phyloP scores from a whole-genome alignment of 164 flowering plant genomes.

The Echeveria elegans region DNA sequence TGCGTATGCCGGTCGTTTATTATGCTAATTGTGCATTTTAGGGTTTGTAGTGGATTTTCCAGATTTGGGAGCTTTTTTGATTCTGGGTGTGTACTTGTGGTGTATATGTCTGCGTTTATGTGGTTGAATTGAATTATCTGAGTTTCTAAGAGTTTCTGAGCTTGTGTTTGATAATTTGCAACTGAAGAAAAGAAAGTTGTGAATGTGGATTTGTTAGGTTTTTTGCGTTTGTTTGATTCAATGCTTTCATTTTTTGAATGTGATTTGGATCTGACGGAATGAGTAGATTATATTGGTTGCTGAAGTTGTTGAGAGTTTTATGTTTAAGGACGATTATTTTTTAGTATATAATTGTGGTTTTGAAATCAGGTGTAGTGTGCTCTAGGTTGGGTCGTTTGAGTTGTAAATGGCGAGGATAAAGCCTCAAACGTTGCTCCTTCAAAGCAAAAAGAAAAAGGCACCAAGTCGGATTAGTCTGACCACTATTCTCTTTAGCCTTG shows the following conservation, averaged over 20 bases:
- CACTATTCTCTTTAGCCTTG: constrained; percentile 43
- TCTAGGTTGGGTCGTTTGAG: neutral
- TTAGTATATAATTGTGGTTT: neutral
- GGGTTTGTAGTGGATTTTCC: neutral
- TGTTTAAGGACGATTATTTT: neutral
- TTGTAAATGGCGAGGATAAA: constrained; percentile 66
- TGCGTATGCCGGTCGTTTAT: neutral
- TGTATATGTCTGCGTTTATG: neutral
- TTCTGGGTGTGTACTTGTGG: neutral
- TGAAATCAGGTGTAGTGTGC: neutral
- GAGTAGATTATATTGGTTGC: neutral
- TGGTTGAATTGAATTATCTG: no score
- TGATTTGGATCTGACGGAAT: neutral
- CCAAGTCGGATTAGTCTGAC: constrained; percentile 51
- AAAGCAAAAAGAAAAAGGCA: constrained; percentile 80
- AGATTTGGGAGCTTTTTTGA: neutral
- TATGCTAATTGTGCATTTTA: neutral
- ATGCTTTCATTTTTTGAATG: neutral
- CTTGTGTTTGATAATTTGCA: neutral
- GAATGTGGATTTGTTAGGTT: no score
- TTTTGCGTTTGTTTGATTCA: no score
- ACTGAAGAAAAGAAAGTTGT: neutral
- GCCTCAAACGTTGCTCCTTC: constrained; percentile 65
- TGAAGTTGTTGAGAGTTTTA: neutral
- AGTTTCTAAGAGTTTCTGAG: neutral